These are phyloP conservation scores for Salix brachista DNA, from an alignment of 345 rosid genomes.

Conservation along the genomic window DNA sequence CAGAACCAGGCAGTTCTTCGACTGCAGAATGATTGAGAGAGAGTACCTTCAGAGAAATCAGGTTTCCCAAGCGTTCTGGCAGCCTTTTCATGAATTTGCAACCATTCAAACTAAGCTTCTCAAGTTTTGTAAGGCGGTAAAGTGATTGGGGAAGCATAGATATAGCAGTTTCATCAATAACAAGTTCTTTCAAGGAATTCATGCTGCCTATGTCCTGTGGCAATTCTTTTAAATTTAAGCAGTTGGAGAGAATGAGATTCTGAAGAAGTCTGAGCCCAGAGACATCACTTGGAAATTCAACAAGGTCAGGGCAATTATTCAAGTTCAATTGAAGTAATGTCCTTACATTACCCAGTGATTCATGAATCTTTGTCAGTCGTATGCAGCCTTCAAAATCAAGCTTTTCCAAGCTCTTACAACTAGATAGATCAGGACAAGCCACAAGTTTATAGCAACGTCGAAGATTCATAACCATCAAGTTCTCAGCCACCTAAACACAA, in stretches of 20 bases:
- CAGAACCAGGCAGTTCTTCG: constrained; percentile 35
- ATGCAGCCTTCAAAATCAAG: constrained; percentile 34
- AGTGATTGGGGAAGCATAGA: constrained; percentile 40
- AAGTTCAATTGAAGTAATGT: constrained; percentile 38
- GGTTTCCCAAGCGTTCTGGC: constrained; percentile 31
- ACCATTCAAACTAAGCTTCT: constrained; percentile 33
- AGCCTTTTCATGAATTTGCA: constrained; percentile 31
- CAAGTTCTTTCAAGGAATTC: constrained; percentile 44
- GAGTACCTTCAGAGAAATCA: constrained; percentile 37
- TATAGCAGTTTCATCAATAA: constrained; percentile 39
- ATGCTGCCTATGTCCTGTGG: constrained; percentile 39
- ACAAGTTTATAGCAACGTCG: constrained; percentile 31
- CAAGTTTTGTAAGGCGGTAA: constrained; percentile 36
- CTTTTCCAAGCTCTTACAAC: constrained; percentile 33
- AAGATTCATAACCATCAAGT: constrained; percentile 44
- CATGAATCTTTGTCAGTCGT: constrained; percentile 29
- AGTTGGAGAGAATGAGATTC: constrained; percentile 38
- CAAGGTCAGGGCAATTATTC: constrained; percentile 31
- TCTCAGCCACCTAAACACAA: constrained; percentile 32
- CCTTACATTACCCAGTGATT: constrained; percentile 34
- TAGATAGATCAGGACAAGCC: constrained; percentile 41
- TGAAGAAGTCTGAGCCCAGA: constrained; percentile 39
- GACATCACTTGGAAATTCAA: constrained; percentile 38
- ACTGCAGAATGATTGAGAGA: constrained; percentile 30
- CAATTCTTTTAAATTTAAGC: constrained; percentile 32